Evolutionary conservation across 164 flowering plant species (phyloP).

Genomic region (Vitis riparia): DNA sequence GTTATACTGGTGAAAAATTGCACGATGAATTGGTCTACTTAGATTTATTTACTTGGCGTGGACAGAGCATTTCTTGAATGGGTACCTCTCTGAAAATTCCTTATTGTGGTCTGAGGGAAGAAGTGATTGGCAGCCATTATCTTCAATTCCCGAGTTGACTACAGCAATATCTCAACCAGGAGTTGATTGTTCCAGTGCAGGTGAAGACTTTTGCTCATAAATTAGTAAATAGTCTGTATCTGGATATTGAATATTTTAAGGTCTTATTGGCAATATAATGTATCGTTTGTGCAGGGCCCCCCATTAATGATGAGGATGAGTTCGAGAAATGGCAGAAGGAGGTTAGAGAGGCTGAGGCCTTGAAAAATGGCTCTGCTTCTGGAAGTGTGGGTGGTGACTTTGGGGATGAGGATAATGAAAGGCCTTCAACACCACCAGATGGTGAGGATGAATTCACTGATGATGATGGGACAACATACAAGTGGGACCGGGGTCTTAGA

Average conservation of each 20-base stretch:
- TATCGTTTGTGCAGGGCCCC: slow-evolving; percentile 32
- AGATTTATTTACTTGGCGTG: slow-evolving; percentile 60
- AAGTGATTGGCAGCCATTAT: slow-evolving; percentile 81
- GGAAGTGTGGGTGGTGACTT: slow-evolving; percentile 18
- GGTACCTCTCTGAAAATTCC: slow-evolving; percentile 61
- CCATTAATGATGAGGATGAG: slow-evolving; percentile 55
- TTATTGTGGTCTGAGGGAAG: slow-evolving; percentile 88
- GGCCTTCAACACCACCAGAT: slow-evolving; percentile 81
- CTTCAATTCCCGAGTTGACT: slow-evolving; percentile 63
- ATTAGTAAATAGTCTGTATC: too few species aligned
- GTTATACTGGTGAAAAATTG: slow-evolving; percentile 38
- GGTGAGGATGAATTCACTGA: slow-evolving; percentile 96
- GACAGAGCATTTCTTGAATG: slow-evolving; percentile 78
- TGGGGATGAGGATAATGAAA: slow-evolving; percentile 41
- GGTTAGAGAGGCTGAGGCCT: slow-evolving; percentile 59
- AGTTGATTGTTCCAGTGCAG: slow-evolving; percentile 30
- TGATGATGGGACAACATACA: slow-evolving; percentile 95
- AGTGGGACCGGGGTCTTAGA: slow-evolving; percentile 79
- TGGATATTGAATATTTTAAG: neutral
- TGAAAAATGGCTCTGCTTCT: slow-evolving; percentile 22
- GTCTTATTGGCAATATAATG: slow-evolving; percentile 10
- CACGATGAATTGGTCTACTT: slow-evolving; percentile 46
- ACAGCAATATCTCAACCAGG: slow-evolving; percentile 18
- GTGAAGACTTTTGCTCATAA: slow-evolving; percentile 15
- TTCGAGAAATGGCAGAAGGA: slow-evolving; percentile 82